Percentiles rank a stretch among this genome's conserved stretches.
Evolutionary conservation across 2,329 filamentous ascomycete genomes (phyloP).

Genomic region (Aureobasidium mangrovei): DNA sequence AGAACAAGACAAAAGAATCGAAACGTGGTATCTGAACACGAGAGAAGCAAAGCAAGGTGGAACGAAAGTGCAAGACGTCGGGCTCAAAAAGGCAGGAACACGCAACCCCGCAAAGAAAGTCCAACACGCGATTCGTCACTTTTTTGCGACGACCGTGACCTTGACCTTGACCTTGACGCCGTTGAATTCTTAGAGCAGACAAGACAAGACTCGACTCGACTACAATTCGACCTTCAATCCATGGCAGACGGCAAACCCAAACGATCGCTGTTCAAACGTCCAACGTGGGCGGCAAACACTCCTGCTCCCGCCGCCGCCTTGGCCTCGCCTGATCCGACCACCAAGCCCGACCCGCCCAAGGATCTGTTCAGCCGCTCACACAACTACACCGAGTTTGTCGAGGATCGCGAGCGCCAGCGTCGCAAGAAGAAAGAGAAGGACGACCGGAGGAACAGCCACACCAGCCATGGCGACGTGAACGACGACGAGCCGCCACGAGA

Average conservation of each 20-base stretch:
- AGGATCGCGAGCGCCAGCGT: slow-evolving; percentile 29
- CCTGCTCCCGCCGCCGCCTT: background rate
- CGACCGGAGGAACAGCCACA: background rate
- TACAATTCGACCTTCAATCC: background rate
- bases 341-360: slow-evolving; percentile 18
- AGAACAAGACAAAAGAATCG: background rate
- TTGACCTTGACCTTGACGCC: background rate
- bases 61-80: too few species aligned
- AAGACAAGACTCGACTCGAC: background rate
- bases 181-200: background rate
- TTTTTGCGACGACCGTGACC: too few species aligned
- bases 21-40: background rate
- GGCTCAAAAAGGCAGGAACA: too few species aligned
- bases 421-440: slow-evolving; percentile 23
- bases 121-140: background rate
- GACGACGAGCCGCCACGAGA: background rate
- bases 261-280: slow-evolving; percentile 15
- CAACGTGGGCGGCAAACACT: slow-evolving; percentile 9
- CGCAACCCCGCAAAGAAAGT: too few species aligned
- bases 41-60: background rate
- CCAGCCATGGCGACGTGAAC: background rate
- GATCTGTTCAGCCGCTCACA: slow-evolving; percentile 38
- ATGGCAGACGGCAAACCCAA: slow-evolving; percentile 13
- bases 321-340: background rate
- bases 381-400: slow-evolving; percentile 30